Percentiles rank a stretch among this genome's conserved stretches.
phyloP scores from a whole-genome alignment of 495 filamentous ascomycete genomes.

The Rhypophila decipiens region DNA sequence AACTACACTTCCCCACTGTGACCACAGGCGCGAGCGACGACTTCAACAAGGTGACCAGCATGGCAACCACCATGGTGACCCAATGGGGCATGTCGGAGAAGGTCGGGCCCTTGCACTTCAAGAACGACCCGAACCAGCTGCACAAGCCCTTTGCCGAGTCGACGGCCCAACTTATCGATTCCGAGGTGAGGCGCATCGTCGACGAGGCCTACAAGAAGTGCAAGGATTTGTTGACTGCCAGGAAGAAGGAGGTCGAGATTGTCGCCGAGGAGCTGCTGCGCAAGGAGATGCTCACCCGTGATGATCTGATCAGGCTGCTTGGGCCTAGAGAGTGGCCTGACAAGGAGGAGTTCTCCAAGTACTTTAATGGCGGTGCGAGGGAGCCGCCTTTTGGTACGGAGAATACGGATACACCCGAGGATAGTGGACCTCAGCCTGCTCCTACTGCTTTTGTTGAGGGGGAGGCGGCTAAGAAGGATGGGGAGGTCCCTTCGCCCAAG shows the following conservation, averaged over 20 bases:
- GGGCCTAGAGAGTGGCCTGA: constrained; percentile 79
- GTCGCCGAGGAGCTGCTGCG: constrained; percentile 87
- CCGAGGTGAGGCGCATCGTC: constrained; percentile 82
- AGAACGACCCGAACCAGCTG: constrained; percentile 67
- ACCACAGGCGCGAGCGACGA: constrained; percentile 92
- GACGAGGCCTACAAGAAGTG: constrained; percentile 90
- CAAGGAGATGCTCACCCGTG: constrained; percentile 85
- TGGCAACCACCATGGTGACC: constrained; percentile 96
- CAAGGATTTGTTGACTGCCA: constrained; percentile 70
- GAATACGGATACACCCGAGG: constrained; percentile 29
- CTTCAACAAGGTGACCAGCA: constrained; percentile 95
- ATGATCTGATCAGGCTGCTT: constrained; percentile 84
- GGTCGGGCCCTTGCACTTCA: constrained; percentile 85
- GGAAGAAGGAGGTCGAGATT: constrained; percentile 80
- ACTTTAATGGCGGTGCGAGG: constrained; percentile 59
- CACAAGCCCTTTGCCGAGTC: constrained; percentile 95
- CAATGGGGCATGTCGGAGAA: constrained; percentile 96
- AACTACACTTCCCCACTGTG: constrained; percentile 92
- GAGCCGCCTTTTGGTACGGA: constrained; percentile 50
- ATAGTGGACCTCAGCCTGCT: constrained; percentile 12
- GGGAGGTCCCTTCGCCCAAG: too few relatives aligned
- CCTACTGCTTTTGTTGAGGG: too few relatives aligned
- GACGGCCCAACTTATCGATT: constrained; percentile 84
- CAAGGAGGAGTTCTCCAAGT: constrained; percentile 83
- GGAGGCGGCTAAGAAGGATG: too few relatives aligned